Percentiles rank a stretch among this genome's conserved stretches.
These are phyloP conservation scores for Ilyonectria sp. DNA, from an alignment of 2,329 filamentous ascomycete species.

Conservation along the genomic window DNA sequence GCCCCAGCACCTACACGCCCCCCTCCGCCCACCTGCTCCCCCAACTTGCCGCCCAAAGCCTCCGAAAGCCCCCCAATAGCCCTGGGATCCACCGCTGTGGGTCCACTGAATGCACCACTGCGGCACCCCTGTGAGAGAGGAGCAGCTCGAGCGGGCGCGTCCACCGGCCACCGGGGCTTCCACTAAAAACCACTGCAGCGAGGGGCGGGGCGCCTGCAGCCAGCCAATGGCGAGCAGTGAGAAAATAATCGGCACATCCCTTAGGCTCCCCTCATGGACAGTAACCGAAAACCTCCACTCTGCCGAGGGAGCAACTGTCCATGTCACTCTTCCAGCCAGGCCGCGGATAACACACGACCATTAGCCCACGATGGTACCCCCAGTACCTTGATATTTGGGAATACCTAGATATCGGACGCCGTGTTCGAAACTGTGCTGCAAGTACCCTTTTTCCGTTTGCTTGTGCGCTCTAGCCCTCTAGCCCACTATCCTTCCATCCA, in stretches of 20 bases:
- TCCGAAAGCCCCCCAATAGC: conserved; percentile 29
- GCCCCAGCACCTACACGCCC: conserved; percentile 12
- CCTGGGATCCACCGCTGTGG: conserved; percentile 31
- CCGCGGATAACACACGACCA: conserved; percentile 27
- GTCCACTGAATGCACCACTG: conserved; percentile 8
- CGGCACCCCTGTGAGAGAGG: conserved; percentile 15
- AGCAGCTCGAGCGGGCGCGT: conserved; percentile 26
- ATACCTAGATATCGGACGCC: conserved; percentile 26
- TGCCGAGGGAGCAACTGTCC: conserved; percentile 44
- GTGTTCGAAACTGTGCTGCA: conserved; percentile 41
- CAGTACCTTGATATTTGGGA: conserved; percentile 3
- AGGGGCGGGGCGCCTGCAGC: conserved; percentile 9
- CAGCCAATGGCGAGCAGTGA: conserved; percentile 36
- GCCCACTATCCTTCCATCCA: conserved; percentile 21
- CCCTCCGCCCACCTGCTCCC: not conserved
- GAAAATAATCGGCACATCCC: conserved; percentile 50
- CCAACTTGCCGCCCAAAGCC: conserved; percentile 21
- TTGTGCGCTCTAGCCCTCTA: conserved; percentile 25
- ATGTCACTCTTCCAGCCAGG: conserved; percentile 29
- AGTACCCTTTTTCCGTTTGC: conserved; percentile 30
- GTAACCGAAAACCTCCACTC: conserved; percentile 51
- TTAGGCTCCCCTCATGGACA: conserved; percentile 49
- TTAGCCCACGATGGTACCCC: conserved; percentile 14
- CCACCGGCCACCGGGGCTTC: conserved; percentile 33
- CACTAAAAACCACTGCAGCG: conserved; percentile 27